These are phyloP conservation scores for Lithospermum erythrorhizon DNA, from an alignment of 257 asterid genomes.

Conservation along the genomic window DNA sequence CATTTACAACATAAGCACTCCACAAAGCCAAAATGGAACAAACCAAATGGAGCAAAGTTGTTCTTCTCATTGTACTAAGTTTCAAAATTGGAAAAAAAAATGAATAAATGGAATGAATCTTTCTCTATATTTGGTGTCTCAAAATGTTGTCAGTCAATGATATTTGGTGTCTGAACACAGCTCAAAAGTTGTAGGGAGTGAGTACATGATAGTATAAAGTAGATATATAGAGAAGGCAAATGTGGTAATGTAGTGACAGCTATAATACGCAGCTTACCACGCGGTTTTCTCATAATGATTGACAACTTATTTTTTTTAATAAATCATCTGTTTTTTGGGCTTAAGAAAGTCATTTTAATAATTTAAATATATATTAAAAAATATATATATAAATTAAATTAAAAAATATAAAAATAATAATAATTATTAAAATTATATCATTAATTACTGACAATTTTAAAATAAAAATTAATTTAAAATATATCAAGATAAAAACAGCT, in stretches of 20 bases:
- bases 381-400: no score
- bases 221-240: not conserved
- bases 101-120: conserved; percentile 22
- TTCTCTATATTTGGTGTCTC: conserved; percentile 14
- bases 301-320: not conserved
- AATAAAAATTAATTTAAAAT: no score
- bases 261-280: not conserved
- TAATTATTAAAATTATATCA: no score
- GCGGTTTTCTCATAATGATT: not conserved
- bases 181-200: not conserved
- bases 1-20: conserved; percentile 36
- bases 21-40: conserved; percentile 35
- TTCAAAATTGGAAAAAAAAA: conserved; percentile 22
- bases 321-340: no score
- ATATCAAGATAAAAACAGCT: no score
- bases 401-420: no score
- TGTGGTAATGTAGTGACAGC: not conserved
- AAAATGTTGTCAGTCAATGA: not conserved
- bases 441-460: no score
- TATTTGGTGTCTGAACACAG: not conserved
- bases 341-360: no score
- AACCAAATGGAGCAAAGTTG: conserved; percentile 18
- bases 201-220: not conserved
- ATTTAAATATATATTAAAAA: no score
- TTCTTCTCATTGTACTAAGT: conserved; percentile 36